Base-by-base conservation (phyloP, 2,329 filamentous ascomycete species). In the Ascocoryne sarcoides region DNA sequence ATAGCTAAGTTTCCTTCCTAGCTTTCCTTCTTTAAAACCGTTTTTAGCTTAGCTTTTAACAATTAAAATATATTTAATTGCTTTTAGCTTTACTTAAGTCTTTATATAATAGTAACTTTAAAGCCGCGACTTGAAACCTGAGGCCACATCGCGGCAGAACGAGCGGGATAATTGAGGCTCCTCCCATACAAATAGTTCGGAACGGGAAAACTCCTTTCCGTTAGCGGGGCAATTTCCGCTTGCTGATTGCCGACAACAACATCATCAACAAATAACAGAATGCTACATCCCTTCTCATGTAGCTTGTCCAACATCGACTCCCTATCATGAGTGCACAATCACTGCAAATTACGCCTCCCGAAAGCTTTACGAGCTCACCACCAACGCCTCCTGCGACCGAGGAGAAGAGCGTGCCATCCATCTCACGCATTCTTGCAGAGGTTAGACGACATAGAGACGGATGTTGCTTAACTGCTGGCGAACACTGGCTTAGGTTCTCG, bases 361-460 rank as follows among this genome's bases (percentile, higher is more conserved):
- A 34, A 44, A 47, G 42, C 42, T 42, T 47, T 23, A 40, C 37
- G 29, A 44, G 42, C 15, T 35, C 42, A 37, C 45, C 42, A 40
- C 38, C 39, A 37, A 41, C 44, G 26, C 41, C 45, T 34, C 39
- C 45, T 37, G 19, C 42, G 32, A 44, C 36, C 19, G 39, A 44
- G 31, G 42, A 47, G 42, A 47, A 39, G 18, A 42, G 4, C 15
- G 2, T 36, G 32, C 14, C 38, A 12, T 26, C 42, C 8, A 44
- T 47, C 41, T 40, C 41, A 32, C 39, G 17, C 10, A 36, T 47
- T 40, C 16, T 47, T 42, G 32, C 18, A 42, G 45, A 41, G 26
- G 32, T 47, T 33, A 39, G 26, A 39, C 29, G 32, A 31, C 41
- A 39, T 32, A 44, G 40, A 41, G 37, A 35, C 37, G 44, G 44